Conservation (phyloP, 768 basidiomycete species). For the Mycena leptocephala region DNA sequence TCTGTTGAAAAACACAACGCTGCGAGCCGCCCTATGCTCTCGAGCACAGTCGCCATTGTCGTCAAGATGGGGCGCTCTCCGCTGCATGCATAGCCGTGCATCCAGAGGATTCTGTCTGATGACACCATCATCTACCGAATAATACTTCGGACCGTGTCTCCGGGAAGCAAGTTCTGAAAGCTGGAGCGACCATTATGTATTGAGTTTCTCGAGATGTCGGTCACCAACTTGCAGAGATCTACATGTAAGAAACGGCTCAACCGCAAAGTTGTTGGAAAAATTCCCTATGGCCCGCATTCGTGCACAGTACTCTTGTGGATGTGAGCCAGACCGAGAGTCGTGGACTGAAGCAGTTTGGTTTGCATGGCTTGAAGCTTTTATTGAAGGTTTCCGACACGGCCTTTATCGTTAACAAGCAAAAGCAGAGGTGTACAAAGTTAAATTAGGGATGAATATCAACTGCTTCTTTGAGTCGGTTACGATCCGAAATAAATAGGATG, state of each 20-base stretch:
- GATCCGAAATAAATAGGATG: neutral
- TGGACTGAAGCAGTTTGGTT: neutral
- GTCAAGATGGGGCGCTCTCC: conserved; percentile 56
- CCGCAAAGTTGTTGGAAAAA: neutral
- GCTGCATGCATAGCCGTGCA: conserved; percentile 4
- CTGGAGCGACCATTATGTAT: neutral
- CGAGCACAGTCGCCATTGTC: conserved; percentile 51
- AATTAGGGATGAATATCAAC: neutral
- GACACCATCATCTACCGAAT: neutral
- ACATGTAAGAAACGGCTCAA: neutral
- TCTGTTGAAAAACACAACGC: conserved; percentile 54
- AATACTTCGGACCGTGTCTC: conserved; percentile 1
- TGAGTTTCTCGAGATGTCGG: neutral
- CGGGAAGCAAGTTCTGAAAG: neutral
- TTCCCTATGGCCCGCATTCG: neutral
- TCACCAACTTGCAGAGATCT: neutral
- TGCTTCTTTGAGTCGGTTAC: neutral
- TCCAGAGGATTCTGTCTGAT: neutral
- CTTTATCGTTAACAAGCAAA: neutral
- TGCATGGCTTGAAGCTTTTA: neutral
- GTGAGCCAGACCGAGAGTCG: neutral
- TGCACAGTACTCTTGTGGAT: neutral
- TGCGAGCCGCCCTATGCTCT: conserved; percentile 51
- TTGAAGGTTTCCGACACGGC: neutral
- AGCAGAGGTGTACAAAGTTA: neutral